These are phyloP conservation scores for Allantophomopsis cytisporea DNA, from an alignment of 2,329 filamentous ascomycete species.

Conservation along the genomic window DNA sequence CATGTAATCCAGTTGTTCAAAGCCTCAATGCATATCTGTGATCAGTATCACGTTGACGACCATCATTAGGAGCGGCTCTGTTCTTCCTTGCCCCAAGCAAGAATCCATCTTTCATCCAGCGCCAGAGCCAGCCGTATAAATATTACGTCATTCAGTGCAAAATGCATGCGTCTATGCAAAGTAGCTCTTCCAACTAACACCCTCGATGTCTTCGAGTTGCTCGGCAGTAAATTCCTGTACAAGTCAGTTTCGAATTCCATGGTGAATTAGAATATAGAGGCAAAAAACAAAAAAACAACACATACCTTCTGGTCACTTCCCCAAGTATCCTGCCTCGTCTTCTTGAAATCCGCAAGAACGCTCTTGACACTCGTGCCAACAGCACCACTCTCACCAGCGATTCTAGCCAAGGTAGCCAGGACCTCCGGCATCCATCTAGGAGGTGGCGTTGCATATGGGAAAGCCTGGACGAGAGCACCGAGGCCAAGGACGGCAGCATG, in stretches of 20 bases:
- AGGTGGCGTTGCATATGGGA: constrained; percentile 89
- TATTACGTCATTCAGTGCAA: too few species aligned
- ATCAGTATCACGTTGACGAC: too few species aligned
- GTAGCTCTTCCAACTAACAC: constrained; percentile 98
- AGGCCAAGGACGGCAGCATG: constrained; percentile 89
- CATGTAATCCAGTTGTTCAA: too few species aligned
- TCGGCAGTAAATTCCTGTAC: constrained; percentile 70
- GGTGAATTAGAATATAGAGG: constrained; percentile 6
- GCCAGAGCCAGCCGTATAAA: too few species aligned
- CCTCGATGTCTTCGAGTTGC: constrained; percentile 88
- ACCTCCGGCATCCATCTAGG: constrained; percentile 91
- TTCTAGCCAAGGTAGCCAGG: constrained; percentile 69
- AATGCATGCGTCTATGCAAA: constrained; percentile 40
- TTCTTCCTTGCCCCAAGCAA: too few species aligned
- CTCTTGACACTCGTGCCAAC: constrained; percentile 93
- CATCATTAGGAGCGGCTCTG: too few species aligned
- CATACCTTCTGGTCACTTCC: constrained; percentile 91
- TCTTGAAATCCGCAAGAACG: constrained; percentile 95
- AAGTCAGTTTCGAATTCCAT: constrained; percentile 9
- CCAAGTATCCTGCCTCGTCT: constrained; percentile 98
- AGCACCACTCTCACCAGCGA: constrained; percentile 80
- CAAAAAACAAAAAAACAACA: constrained; percentile 6
- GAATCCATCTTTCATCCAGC: too few species aligned
- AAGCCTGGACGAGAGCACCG: constrained; percentile 84
- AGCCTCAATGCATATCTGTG: too few species aligned